Base-by-base conservation (phyloP, 805 yeast genomes). In the Suhomyces prunicola region DNA sequence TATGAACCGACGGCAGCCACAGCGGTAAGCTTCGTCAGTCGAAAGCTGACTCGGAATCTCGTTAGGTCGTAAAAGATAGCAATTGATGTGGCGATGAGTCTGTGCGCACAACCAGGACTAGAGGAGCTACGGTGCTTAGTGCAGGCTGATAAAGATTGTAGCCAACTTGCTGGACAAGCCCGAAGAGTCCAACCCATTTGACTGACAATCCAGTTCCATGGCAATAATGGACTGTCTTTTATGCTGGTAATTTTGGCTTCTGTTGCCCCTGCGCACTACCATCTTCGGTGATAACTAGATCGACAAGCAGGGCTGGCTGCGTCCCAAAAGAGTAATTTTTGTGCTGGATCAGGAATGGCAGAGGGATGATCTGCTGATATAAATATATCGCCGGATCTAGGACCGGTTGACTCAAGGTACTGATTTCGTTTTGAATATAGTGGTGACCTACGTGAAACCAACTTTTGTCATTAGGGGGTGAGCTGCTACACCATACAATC, bases 251-350 rank as follows among this genome's bases (percentile, higher is more conserved):
- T 39, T 19, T 39, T 39, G 7, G 36, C 23, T 39, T 39, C n/a
- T 39, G 42, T 17, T 17, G 42, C 24, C 42, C 42, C 42, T 19
- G 42, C 24, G 42, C 42, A 39, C 42, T 39, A 39, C 46, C 31
- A 42, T 36, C 26, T 44, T 47, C 49, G 44, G 24, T 39, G 49
- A 47, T 41, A 46, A 33, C 12, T 10, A 47, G 49, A 47, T 47
- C 49, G 49, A 47, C 49, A 35, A 22, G 36, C 44, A 41, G 49
- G 44, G 49, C 49, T 47, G 49, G 49, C 49, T 47, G 42, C 47
- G 42, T 47, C 44, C 49, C 44, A 24, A 47, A 47, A 35, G 12
- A 35, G 49, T 23, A 47, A 47, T 47, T 33, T 31, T 33, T 31
- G 49, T 47, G 49, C 49, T 47, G 49, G 49, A 47, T 47, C 49